phyloP scores from a whole-genome alignment of 1,284 basidiomycete species.

The Pseudomicrostroma phylloplanum region DNA sequence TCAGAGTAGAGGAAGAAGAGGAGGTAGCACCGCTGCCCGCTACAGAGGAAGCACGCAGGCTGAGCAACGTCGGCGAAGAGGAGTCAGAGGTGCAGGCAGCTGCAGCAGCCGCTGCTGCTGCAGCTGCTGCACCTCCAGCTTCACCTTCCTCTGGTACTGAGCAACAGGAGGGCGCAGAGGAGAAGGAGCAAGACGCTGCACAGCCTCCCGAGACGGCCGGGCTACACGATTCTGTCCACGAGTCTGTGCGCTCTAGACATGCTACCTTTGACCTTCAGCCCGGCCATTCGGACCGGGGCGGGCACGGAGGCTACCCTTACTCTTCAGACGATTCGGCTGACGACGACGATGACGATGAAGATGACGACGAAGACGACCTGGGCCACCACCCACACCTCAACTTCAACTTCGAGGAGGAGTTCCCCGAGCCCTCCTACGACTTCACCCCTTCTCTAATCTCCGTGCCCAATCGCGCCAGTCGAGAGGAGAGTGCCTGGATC shows the following conservation, averaged over 20 bases:
- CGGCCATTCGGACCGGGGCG: neutral
- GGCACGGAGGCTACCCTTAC: neutral
- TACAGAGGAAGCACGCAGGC: conserved; percentile 9
- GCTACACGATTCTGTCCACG: too few species aligned
- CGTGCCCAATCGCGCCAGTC: conserved; percentile 73
- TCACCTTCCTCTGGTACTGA: neutral
- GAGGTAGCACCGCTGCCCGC: neutral
- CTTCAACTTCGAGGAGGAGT: conserved; percentile 6
- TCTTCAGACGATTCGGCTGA: neutral
- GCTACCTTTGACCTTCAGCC: too few species aligned
- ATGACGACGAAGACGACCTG: conserved; percentile 30
- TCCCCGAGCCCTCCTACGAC: conserved; percentile 9
- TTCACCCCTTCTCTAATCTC: conserved; percentile 59
- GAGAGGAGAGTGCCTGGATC: conserved; percentile 70
- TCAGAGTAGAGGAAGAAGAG: neutral
- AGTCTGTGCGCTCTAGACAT: too few species aligned
- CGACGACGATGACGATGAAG: conserved; percentile 28
- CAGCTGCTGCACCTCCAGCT: neutral
- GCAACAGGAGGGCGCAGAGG: too few species aligned
- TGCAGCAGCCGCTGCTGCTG: neutral
- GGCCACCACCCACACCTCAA: conserved; percentile 9
- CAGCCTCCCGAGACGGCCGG: too few species aligned
- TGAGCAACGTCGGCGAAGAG: conserved; percentile 17
- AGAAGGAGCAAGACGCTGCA: too few species aligned
- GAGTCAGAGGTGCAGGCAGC: neutral